Evolutionary conservation across 2,329 filamentous ascomycete genomes (phyloP).

Genomic region (Fusarium sp.): DNA sequence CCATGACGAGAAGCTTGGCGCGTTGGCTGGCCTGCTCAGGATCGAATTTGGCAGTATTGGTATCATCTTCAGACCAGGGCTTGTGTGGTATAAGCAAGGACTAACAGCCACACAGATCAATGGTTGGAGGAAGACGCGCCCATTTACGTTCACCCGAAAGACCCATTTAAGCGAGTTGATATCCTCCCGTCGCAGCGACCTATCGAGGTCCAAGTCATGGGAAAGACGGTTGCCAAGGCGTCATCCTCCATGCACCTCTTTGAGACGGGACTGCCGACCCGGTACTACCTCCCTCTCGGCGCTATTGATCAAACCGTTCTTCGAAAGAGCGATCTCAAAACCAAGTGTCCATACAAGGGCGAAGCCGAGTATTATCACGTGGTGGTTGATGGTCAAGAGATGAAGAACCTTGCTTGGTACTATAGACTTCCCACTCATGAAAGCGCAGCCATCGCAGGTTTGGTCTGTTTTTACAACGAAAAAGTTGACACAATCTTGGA

Average conservation of each 20-base stretch:
- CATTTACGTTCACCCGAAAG: slow-evolving; percentile 72
- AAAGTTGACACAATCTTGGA: slow-evolving; percentile 72
- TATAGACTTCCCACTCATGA: slow-evolving; percentile 68
- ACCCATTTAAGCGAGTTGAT: slow-evolving; percentile 74
- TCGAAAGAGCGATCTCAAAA: slow-evolving; percentile 61
- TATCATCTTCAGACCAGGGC: slow-evolving; percentile 5
- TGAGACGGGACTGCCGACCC: slow-evolving; percentile 68
- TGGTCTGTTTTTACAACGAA: slow-evolving; percentile 75
- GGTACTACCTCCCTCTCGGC: slow-evolving; percentile 69
- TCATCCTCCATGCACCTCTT: slow-evolving; percentile 63
- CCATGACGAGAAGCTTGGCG: slow-evolving; percentile 50
- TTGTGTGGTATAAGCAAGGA: no score
- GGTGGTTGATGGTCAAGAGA: slow-evolving; percentile 54
- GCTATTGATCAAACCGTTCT: slow-evolving; percentile 59
- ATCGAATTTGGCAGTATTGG: slow-evolving; percentile 51
- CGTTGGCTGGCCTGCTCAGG: slow-evolving; percentile 46
- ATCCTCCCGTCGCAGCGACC: slow-evolving; percentile 65
- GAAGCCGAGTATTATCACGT: slow-evolving; percentile 71
- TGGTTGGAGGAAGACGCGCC: slow-evolving; percentile 67
- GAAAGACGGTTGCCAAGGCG: slow-evolving; percentile 59
- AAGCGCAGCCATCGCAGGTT: slow-evolving; percentile 63
- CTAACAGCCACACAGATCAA: slow-evolving; percentile 43
- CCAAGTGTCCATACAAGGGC: slow-evolving; percentile 75
- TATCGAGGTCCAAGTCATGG: slow-evolving; percentile 61
- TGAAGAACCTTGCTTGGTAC: slow-evolving; percentile 70